These are phyloP conservation scores for Beauveria caledonica DNA, from an alignment of 2,329 filamentous ascomycete genomes.

Conservation along the genomic window DNA sequence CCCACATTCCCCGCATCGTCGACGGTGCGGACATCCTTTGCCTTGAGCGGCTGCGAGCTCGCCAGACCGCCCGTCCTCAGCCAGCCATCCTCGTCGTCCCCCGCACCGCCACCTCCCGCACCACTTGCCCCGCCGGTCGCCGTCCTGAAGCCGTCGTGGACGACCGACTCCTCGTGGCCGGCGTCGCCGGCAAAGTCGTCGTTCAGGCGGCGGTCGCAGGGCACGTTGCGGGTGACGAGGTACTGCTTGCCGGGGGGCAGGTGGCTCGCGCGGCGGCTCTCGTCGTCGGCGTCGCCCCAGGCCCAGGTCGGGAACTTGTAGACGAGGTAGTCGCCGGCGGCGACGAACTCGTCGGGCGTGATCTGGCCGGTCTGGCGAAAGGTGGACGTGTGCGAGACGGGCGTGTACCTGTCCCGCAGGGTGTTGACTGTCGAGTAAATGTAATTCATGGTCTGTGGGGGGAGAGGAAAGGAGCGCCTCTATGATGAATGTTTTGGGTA, in stretches of 20 bases:
- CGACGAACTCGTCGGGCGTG: conserved; percentile 92
- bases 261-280: conserved; percentile 67
- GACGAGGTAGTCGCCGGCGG: conserved; percentile 92
- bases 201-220: conserved; percentile 83
- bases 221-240: conserved; percentile 87
- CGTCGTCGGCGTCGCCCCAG: conserved; percentile 84
- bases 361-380: conserved; percentile 93
- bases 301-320: conserved; percentile 99
- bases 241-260: conserved; percentile 90
- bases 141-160: conserved; percentile 57
- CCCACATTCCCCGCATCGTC: conserved; percentile 84
- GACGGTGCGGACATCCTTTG: conserved; percentile 75
- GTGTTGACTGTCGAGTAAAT: conserved; percentile 88
- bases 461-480: neutral
- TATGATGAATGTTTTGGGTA: neutral
- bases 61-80: conserved; percentile 74
- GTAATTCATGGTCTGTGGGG: conserved; percentile 62
- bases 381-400: conserved; percentile 81
- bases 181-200: conserved; percentile 89
- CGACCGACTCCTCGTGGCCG: conserved; percentile 77
- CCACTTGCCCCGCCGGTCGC: conserved; percentile 30
- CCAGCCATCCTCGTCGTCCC: conserved; percentile 79
- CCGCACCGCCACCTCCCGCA: conserved; percentile 32
- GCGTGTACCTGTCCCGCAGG: conserved; percentile 84
- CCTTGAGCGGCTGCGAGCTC: conserved; percentile 67